Evolutionary conservation across 176 grass and related monocot species (phyloP).

Genomic region (Phoenix roebelenii): DNA sequence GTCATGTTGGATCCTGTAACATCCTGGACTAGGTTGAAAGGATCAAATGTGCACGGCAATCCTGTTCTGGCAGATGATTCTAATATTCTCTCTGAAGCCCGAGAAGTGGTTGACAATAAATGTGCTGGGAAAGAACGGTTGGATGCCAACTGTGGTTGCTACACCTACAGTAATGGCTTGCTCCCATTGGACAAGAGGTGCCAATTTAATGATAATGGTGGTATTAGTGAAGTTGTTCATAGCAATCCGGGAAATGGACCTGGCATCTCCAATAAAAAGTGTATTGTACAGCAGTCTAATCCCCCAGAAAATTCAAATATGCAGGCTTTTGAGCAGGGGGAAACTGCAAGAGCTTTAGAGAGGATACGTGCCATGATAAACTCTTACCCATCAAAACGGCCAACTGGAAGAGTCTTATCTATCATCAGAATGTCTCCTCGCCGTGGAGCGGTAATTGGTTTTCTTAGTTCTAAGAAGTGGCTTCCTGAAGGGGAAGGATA

Average conservation of each 20-base stretch:
- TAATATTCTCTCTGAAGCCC: conserved; percentile 23
- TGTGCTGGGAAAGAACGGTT: conserved; percentile 28
- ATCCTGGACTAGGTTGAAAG: conserved; percentile 80
- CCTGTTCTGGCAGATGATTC: conserved; percentile 27
- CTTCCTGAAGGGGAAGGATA: conserved; percentile 36
- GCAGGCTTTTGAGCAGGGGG: conserved; percentile 21
- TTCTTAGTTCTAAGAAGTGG: conserved; percentile 47
- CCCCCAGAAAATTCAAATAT: conserved; percentile 17
- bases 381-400: conserved; percentile 56
- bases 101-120: conserved; percentile 34
- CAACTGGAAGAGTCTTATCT: conserved; percentile 80
- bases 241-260: conserved; percentile 10
- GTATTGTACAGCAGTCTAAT: conserved; percentile 16
- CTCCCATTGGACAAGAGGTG: conserved; percentile 8
- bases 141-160: conserved; percentile 26
- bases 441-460: conserved; percentile 69
- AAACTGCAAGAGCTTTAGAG: conserved; percentile 49
- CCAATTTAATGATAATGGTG: conserved; percentile 48
- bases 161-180: conserved; percentile 28
- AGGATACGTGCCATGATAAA: conserved; percentile 56
- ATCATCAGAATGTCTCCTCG: conserved; percentile 60
- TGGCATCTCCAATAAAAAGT: background rate
- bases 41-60: conserved; percentile 33
- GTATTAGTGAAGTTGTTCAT: conserved; percentile 61
- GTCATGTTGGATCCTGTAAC: conserved; percentile 57